Evolutionary conservation across 495 filamentous ascomycete species (phyloP).

Genomic region (Amniculicola lignicola): DNA sequence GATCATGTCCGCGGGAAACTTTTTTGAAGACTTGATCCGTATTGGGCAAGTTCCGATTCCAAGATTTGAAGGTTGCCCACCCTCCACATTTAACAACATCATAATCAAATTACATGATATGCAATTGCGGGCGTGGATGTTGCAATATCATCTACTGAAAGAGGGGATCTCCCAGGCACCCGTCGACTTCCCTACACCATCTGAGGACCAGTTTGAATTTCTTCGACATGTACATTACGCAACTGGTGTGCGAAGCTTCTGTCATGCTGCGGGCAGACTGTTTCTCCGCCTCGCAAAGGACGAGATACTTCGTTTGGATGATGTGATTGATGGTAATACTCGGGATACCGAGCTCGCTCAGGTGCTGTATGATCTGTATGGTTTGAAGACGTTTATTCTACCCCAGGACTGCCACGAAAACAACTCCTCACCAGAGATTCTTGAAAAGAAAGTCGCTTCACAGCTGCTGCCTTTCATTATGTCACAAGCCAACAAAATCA

Average conservation of each 20-base stretch:
- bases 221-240: slow-evolving; percentile 77
- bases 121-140: slow-evolving; percentile 81
- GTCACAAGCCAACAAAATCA: slow-evolving; percentile 72
- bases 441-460: slow-evolving; percentile 72
- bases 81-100: slow-evolving; percentile 44
- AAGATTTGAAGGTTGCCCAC: slow-evolving; percentile 40
- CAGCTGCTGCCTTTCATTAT: slow-evolving; percentile 80
- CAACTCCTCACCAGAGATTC: slow-evolving; percentile 66
- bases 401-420: slow-evolving; percentile 69
- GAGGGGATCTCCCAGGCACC: slow-evolving; percentile 68
- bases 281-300: slow-evolving; percentile 87
- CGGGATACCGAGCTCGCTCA: slow-evolving; percentile 69
- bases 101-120: slow-evolving; percentile 74
- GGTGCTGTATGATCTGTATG: slow-evolving; percentile 84
- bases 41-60: slow-evolving; percentile 59
- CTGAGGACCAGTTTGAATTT: slow-evolving; percentile 69
- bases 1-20: slow-evolving; percentile 70
- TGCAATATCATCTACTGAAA: slow-evolving; percentile 71
- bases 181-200: slow-evolving; percentile 57
- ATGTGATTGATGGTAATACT: slow-evolving; percentile 42
- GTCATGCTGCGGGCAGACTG: slow-evolving; percentile 76
- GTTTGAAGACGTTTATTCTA: slow-evolving; percentile 70
- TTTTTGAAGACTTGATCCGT: slow-evolving; percentile 78
- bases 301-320: slow-evolving; percentile 51
- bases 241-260: slow-evolving; percentile 80